A percentile compares a stretch with the other conserved stretches of the same genome.
phyloP scores from a whole-genome alignment of 73 alveolate genomes.

The Durusdinium trenchii region DNA sequence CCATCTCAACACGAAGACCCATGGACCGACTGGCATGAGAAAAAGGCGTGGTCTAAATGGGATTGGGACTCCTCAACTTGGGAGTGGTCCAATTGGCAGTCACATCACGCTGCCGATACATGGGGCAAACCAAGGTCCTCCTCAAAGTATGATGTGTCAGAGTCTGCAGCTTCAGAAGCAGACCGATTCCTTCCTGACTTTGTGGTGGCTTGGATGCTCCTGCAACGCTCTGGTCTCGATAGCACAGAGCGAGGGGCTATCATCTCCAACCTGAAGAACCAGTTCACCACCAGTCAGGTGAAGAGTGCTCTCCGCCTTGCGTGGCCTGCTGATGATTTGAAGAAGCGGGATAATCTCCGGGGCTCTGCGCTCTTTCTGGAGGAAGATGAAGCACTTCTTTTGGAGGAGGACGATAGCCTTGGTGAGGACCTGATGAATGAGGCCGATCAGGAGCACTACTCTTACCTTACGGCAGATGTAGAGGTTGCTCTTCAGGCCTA shows the following conservation, averaged over 20 bases:
- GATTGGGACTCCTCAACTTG: too few species aligned
- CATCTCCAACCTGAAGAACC: not conserved
- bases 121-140: too few species aligned
- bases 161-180: not conserved
- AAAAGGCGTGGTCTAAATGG: not conserved
- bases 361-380: not conserved
- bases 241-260: not conserved
- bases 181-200: not conserved
- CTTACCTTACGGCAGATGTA: not conserved
- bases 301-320: not conserved
- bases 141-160: not conserved
- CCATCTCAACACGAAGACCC: not conserved
- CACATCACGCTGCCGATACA: too few species aligned
- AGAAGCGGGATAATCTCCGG: not conserved
- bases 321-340: constrained; percentile 33
- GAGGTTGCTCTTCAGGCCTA: not conserved
- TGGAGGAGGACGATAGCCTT: not conserved
- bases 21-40: not conserved
- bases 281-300: not conserved
- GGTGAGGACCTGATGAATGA: not conserved
- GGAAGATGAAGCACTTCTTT: not conserved
- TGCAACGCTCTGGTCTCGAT: not conserved
- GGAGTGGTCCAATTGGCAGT: too few species aligned
- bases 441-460: not conserved
- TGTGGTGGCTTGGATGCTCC: constrained; percentile 45